Conservation (phyloP, 225 moss, liverwort and hornwort genomes). For the Takakia lepidozioides region DNA sequence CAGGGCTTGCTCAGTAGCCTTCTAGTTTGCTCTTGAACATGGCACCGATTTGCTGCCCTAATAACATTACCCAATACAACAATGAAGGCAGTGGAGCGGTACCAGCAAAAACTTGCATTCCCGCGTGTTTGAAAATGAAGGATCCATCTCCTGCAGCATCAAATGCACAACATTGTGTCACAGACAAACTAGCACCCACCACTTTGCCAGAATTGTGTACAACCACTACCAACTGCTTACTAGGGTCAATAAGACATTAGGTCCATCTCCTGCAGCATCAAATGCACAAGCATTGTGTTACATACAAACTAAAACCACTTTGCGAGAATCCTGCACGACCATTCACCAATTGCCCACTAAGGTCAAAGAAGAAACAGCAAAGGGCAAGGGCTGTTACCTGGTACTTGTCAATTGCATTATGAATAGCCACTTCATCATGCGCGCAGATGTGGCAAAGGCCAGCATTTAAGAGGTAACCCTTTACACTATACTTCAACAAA, state of each 20-base stretch:
- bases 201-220: too few relatives aligned
- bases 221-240: too few relatives aligned
- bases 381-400: conserved; percentile 26
- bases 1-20: neutral
- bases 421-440: conserved; percentile 43
- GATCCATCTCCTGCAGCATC: conserved; percentile 80
- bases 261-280: conserved; percentile 74
- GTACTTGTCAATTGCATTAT: conserved; percentile 48
- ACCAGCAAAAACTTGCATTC: conserved; percentile 89
- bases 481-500: conserved; percentile 64
- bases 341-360: too few relatives aligned
- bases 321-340: too few relatives aligned
- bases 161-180: conserved; percentile 1
- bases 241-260: conserved; percentile 3
- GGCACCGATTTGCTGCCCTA: too few relatives aligned
- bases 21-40: too few relatives aligned
- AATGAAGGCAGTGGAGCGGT: conserved; percentile 3
- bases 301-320: neutral
- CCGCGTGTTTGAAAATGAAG: conserved; percentile 80
- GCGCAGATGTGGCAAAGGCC: conserved; percentile 61
- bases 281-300: neutral
- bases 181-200: neutral
- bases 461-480: conserved; percentile 59
- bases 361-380: neutral
- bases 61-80: too few relatives aligned